Base-by-base conservation (phyloP, 2,329 filamentous ascomycete genomes). In the Lasiodiplodia gonubiensis region DNA sequence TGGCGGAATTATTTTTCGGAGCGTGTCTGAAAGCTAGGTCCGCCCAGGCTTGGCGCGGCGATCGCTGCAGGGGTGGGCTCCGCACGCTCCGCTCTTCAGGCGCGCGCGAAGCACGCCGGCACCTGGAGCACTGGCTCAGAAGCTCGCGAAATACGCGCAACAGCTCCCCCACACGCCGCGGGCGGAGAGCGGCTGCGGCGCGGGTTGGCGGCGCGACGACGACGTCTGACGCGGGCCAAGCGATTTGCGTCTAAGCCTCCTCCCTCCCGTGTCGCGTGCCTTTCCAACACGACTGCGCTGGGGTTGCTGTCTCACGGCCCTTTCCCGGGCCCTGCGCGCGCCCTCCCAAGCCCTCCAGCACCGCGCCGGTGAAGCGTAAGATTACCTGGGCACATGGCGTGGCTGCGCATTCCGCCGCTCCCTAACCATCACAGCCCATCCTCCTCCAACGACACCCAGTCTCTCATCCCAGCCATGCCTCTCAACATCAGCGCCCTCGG, bases 351-450 rank as follows among this genome's bases (percentile, higher is more conserved):
- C 55, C 37, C 16, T 51, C 27, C 46, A 63, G 42, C 42, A 12
- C 39, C 16, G 52, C 52, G 39, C 39, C 16, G 39, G n/a, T 23
- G 5, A 21, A 59, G 55, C 11, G 35, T 60, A 60, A 61, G 57
- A 59, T 59, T 61, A 49, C 39, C 57, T 63, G 46, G 59, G 59
- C 59, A 63, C n/a, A 63, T 63, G 59, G 51, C 59, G 59, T 33
- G 25, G 42, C 39, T 27, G 35, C 59, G 59, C 27, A 35, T 61
- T 49, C 42, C 46, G 18, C 42, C 27, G 39, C 57, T 35, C 59
- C 59, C 23, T 39, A 21, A 21, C 25, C 39, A n/a, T n/a, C 57
- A 27, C 12, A 60, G 14, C 37, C 53, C 51, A 11, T 54, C 33
- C 3, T 52, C 51, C 21, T 53, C 51, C 23, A 11, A 5, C 16